Evolutionary conservation across 495 filamentous ascomycete species (phyloP), one percentile per base, ranked within the genome.

Genomic region (Bacidia rubella): DNA sequence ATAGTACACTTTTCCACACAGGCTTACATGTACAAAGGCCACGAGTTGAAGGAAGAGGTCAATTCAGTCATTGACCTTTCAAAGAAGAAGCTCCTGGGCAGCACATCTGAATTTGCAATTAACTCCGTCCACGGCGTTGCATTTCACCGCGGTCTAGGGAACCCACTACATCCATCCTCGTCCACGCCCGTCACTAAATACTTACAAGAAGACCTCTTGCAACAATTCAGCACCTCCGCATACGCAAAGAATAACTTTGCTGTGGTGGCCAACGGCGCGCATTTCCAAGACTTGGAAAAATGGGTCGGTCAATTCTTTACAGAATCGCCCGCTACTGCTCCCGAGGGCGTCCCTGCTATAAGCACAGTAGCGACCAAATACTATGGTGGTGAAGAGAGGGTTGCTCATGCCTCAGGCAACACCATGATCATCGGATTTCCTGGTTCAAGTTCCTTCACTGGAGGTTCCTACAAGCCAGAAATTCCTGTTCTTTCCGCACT

Each of bases 301-400:
- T 99, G 92, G 92, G 83, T 90, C 51, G 78, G 81, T 59, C 80
- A 95, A 57, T 95, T 95, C 78, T 95, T 96, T 76, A 69, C 70
- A 55, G 66, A 69, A 41, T 72, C 79, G 20, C 70, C 73, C 21
- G 54, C 68, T 20, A 63, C 58, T 56, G 60, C 63, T 41, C 57
- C 67, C 11, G 65, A 67, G 53, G 67, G 65, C 38, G 59, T 74
- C 46, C 68, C 76, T 43, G 65, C 64, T 59, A 38, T 69, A 3
- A 64, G 72, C 54, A 67, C 57, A 47, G 54, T 58, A 26, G 68
- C 85, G 46, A 80, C 81, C 60, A 89, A 89, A 67, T 99, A 96
- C 77, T 83, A 80, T 65, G 92, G 92, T 62, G 92, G 92, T 60
- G 87, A 99, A 75, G 84, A 94, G 73, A 85, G 92, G 51, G 86